Evolutionary conservation across 202 grass and related monocot species (phyloP).

Genomic region (Elaeis oleifera): DNA sequence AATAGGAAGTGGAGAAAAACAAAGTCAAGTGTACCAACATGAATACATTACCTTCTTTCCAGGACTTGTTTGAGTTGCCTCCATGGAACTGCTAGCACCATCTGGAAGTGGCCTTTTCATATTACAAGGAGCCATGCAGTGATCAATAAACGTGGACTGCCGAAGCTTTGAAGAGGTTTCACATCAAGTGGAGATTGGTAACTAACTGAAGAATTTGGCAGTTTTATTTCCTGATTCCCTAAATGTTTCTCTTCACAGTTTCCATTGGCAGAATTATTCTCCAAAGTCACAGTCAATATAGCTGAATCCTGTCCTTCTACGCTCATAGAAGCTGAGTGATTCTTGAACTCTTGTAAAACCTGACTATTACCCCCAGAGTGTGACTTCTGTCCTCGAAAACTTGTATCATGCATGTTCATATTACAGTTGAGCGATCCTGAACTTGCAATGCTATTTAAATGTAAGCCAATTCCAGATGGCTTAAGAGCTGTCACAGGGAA

Average conservation of each 20-base stretch:
- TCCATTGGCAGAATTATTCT: conserved; percentile 5
- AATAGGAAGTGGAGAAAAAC: not conserved
- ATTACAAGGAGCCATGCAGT: conserved; percentile 5
- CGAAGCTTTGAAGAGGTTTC: conserved; percentile 1
- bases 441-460: conserved; percentile 26
- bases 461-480: conserved; percentile 23
- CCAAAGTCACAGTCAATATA: conserved; percentile 2
- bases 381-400: not conserved
- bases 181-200: conserved; percentile 5
- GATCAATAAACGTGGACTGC: conserved; percentile 5
- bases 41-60: conserved; percentile 21
- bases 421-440: not conserved
- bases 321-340: not conserved
- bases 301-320: not conserved
- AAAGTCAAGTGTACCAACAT: not conserved
- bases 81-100: conserved; percentile 3
- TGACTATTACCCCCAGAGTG: not conserved
- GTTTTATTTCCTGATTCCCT: not conserved
- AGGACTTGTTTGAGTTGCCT: conserved; percentile 16
- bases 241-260: not conserved
- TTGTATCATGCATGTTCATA: not conserved
- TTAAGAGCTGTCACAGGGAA: conserved; percentile 9
- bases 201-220: conserved; percentile 3
- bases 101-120: conserved; percentile 8
- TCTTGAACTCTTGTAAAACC: not conserved